These are phyloP conservation scores for Cyberlindnera nakhonratchasimensis DNA, from an alignment of 805 yeast genomes.

Conservation along the genomic window DNA sequence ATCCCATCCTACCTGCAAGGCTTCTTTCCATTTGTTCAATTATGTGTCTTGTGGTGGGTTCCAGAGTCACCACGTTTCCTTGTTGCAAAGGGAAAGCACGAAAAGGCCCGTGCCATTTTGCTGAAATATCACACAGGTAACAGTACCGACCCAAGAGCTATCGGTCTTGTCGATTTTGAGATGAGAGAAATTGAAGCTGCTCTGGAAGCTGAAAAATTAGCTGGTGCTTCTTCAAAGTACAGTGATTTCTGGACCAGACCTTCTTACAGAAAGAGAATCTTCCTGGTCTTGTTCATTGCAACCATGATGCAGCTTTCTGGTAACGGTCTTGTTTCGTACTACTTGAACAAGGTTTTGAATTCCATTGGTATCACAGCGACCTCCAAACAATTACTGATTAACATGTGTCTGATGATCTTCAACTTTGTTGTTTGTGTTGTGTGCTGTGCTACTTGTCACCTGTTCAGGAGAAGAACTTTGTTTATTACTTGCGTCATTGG, in stretches of 20 bases:
- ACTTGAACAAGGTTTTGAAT: constrained; percentile 45
- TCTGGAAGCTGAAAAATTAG: constrained; percentile 38
- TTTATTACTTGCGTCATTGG: constrained; percentile 34
- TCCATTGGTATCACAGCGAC: constrained; percentile 50
- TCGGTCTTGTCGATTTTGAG: constrained; percentile 35
- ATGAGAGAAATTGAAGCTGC: constrained; percentile 37
- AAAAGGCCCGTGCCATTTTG: constrained; percentile 42
- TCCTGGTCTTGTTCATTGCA: constrained; percentile 33
- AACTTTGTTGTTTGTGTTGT: constrained; percentile 34
- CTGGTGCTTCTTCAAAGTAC: constrained; percentile 32
- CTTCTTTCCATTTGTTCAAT: constrained; percentile 42
- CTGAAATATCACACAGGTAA: constrained; percentile 37
- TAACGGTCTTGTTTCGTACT: constrained; percentile 49
- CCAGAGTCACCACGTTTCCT: constrained; percentile 52
- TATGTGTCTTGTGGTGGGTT: constrained; percentile 32
- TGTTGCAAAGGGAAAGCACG: constrained; percentile 38
- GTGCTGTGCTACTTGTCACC: constrained; percentile 24
- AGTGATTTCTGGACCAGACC: constrained; percentile 33
- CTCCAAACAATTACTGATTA: constrained; percentile 42
- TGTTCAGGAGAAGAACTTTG: constrained; percentile 36
- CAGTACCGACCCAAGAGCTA: constrained; percentile 20
- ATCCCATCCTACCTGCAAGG: constrained; percentile 52
- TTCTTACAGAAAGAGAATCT: constrained; percentile 40
- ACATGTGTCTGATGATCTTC: constrained; percentile 46
- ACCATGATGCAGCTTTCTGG: constrained; percentile 45